These are phyloP conservation scores for Tylopilus rubrobrunneus DNA, from an alignment of 768 basidiomycete genomes.

Conservation along the genomic window DNA sequence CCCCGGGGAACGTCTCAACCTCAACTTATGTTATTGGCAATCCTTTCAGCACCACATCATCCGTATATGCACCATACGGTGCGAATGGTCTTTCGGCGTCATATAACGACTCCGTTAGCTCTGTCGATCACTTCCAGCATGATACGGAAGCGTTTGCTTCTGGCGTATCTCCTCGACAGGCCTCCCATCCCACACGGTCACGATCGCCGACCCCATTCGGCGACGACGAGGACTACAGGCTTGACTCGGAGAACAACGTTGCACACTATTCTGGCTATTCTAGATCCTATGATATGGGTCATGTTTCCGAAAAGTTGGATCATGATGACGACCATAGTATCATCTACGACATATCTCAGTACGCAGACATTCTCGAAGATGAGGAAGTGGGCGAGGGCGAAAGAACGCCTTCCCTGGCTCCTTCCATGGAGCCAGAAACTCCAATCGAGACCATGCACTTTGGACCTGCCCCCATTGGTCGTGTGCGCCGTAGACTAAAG, in stretches of 20 bases:
- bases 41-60: conserved; percentile 21
- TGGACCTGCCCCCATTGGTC: conserved; percentile 81
- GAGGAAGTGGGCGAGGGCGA: conserved; percentile 21
- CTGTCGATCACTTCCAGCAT: conserved; percentile 56
- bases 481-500: conserved; percentile 69
- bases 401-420: conserved; percentile 23
- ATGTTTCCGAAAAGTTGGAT: conserved; percentile 24
- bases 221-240: conserved; percentile 68
- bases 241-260: conserved; percentile 50
- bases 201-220: conserved; percentile 74
- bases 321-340: conserved; percentile 12
- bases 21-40: conserved; percentile 17
- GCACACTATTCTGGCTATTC: conserved; percentile 50
- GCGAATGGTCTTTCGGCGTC: conserved; percentile 32
- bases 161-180: conserved; percentile 48
- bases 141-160: conserved; percentile 71
- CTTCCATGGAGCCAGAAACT: conserved; percentile 43
- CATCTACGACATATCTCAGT: conserved; percentile 32
- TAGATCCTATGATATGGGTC: conserved; percentile 12
- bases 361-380: conserved; percentile 23
- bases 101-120: conserved; percentile 27
- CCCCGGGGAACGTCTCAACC: conserved; percentile 10
- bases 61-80: conserved; percentile 5
- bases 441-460: conserved; percentile 74
- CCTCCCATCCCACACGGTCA: conserved; percentile 54